Conservation (phyloP, 768 basidiomycete species). For the Epithele typhae region DNA sequence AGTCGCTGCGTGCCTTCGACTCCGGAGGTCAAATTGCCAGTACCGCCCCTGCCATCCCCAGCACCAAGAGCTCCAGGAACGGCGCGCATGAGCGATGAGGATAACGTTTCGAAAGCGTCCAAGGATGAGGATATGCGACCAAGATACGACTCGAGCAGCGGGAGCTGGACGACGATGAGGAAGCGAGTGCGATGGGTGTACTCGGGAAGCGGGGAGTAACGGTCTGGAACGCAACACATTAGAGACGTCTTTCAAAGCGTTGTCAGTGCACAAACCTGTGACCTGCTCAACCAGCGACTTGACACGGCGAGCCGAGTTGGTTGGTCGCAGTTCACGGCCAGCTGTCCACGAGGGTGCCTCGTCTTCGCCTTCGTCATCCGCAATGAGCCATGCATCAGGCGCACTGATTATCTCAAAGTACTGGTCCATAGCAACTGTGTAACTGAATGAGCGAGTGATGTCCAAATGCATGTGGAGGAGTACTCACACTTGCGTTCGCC, state of each 20-base stretch:
- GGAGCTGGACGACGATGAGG: slow-evolving; percentile 80
- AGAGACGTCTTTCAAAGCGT: neutral
- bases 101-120: slow-evolving; percentile 91
- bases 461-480: neutral
- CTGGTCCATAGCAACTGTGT: slow-evolving; percentile 79
- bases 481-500: slow-evolving; percentile 85
- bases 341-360: slow-evolving; percentile 36
- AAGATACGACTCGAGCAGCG: slow-evolving; percentile 74
- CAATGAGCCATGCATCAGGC: slow-evolving; percentile 81
- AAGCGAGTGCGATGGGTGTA: slow-evolving; percentile 78
- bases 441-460: neutral
- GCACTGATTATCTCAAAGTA: slow-evolving; percentile 81
- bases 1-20: slow-evolving; percentile 79
- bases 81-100: slow-evolving; percentile 80
- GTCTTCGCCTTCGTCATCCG: slow-evolving; percentile 52
- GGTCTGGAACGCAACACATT: slow-evolving; percentile 49
- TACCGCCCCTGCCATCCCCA: slow-evolving; percentile 36
- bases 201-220: slow-evolving; percentile 83
- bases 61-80: slow-evolving; percentile 86
- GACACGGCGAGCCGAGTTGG: slow-evolving; percentile 78
- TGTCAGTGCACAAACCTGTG: slow-evolving; percentile 51
- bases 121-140: slow-evolving; percentile 76
- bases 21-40: slow-evolving; percentile 70
- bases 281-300: slow-evolving; percentile 89
- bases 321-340: slow-evolving; percentile 53